Evolutionary conservation across 192 early-diverging fungal genomes (phyloP), one percentile per base, ranked within the genome.

Genomic region (Coemansia sp.): DNA sequence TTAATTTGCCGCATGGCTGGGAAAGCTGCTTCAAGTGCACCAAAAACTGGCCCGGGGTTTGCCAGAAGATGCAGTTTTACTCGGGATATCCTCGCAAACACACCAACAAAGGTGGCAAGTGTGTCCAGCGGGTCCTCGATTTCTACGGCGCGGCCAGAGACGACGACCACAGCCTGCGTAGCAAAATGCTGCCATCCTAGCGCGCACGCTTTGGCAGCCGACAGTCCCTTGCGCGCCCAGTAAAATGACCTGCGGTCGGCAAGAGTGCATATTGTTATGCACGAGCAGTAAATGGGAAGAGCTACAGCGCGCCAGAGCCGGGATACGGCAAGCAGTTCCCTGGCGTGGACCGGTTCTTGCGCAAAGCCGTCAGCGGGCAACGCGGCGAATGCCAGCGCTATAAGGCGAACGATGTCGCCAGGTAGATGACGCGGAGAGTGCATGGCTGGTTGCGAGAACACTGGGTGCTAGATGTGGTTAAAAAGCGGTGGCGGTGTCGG

Each of bases 151-250:
- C 14, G 30, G 31, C 35, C 27, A 7, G 56, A 49, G 3, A 50
- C 48, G 5, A 50, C 40, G 5, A 60, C 48, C 3, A 46, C 42
- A 1, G 43, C 54, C 26, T 46, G 38, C 7, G 29, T 31, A 14
- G 53, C 67, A 46, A 38, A 50, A 4, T 15, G 11, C 25, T 42
- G 42, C 67, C 67, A 70, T 12, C 61, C 61, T n/a, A 70, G 39
- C 36, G 15, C 27, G 20, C 17, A 32, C 6, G 46, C 60, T 35
- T 63, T 70, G 32, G 38, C 5, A 10, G 45, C 21, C 6, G 60
- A 42, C 28, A 70, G 34, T 6, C 60, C 51, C 8, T 60, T 58
- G 28, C 61, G 56, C 7, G 52, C 53, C 32, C 67, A 57, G 46
- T 62, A 70, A 39, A 58, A 11, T 25, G 39, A 11, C 6, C 8